These are phyloP conservation scores for Candida sphagnicola DNA, from an alignment of 805 yeast genomes.

Conservation along the genomic window DNA sequence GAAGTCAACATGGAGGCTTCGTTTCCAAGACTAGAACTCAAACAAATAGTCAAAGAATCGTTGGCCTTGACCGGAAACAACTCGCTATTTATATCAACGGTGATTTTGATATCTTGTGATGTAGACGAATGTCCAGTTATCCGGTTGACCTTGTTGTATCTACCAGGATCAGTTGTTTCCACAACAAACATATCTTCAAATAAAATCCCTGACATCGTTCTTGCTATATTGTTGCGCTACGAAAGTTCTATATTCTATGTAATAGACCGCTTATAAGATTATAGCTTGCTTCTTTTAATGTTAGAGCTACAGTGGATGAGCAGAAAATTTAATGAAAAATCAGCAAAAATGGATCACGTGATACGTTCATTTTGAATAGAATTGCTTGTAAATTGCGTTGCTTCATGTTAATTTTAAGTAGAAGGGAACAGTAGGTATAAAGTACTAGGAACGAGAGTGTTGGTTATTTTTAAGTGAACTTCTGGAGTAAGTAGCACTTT, in stretches of 20 bases:
- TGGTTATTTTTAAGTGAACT: too few relatives aligned
- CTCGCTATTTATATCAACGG: conserved; percentile 88
- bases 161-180: conserved; percentile 77
- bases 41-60: conserved; percentile 79
- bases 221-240: too few relatives aligned
- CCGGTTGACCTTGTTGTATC: conserved; percentile 90
- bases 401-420: too few relatives aligned
- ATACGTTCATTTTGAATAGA: too few relatives aligned
- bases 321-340: background rate
- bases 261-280: too few relatives aligned
- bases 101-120: conserved; percentile 71
- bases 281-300: too few relatives aligned
- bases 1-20: conserved; percentile 42
- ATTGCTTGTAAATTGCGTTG: too few relatives aligned
- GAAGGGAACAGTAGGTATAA: too few relatives aligned
- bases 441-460: too few relatives aligned
- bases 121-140: conserved; percentile 85
- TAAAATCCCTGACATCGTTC: conserved; percentile 53
- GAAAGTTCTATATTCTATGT: too few relatives aligned
- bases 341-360: background rate
- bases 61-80: conserved; percentile 77
- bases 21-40: conserved; percentile 70
- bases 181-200: conserved; percentile 92
- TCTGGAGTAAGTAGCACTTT: too few relatives aligned
- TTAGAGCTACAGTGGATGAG: background rate